phyloP scores from a whole-genome alignment of 2,329 filamentous ascomycete species.

The Alternaria brassicae region DNA sequence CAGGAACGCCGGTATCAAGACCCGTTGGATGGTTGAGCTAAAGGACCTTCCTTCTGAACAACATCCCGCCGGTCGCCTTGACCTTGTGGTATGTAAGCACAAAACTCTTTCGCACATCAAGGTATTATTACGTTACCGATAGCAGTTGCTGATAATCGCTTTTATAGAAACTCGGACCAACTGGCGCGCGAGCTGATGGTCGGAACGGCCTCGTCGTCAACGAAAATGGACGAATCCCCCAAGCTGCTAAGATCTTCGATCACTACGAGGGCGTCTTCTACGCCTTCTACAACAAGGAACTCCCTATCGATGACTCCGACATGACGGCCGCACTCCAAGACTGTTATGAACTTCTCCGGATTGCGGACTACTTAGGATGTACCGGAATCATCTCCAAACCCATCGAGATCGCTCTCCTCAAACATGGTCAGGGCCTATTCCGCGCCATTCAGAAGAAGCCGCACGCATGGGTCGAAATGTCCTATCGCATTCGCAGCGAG shows the following conservation, averaged over 20 bases:
- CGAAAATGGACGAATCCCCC: slow-evolving; percentile 46
- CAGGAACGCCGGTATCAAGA: slow-evolving; percentile 31
- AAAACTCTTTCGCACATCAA: background rate
- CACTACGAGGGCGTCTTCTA: slow-evolving; percentile 56
- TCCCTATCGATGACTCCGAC: slow-evolving; percentile 51
- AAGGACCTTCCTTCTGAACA: slow-evolving; percentile 27
- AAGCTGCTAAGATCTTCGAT: slow-evolving; percentile 32
- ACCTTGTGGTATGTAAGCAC: slow-evolving; percentile 34
- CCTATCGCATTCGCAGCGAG: slow-evolving; percentile 55
- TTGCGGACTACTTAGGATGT: slow-evolving; percentile 57
- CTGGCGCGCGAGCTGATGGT: slow-evolving; percentile 37
- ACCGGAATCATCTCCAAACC: slow-evolving; percentile 52
- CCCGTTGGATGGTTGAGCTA: slow-evolving; percentile 47
- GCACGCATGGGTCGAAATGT: slow-evolving; percentile 56
- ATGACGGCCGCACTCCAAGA: slow-evolving; percentile 52
- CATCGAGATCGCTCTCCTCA: slow-evolving; percentile 58
- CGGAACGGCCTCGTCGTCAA: slow-evolving; percentile 35
- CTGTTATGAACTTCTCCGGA: slow-evolving; percentile 52
- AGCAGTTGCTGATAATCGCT: slow-evolving; percentile 2
- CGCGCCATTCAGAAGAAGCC: slow-evolving; percentile 54
- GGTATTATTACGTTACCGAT: background rate
- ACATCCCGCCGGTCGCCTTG: slow-evolving; percentile 32
- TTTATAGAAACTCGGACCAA: slow-evolving; percentile 44
- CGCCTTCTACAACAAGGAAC: slow-evolving; percentile 55
- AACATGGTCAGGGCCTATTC: slow-evolving; percentile 57